Evolutionary conservation across 768 basidiomycete genomes (phyloP).

Genomic region (Collybiopsis confluens): DNA sequence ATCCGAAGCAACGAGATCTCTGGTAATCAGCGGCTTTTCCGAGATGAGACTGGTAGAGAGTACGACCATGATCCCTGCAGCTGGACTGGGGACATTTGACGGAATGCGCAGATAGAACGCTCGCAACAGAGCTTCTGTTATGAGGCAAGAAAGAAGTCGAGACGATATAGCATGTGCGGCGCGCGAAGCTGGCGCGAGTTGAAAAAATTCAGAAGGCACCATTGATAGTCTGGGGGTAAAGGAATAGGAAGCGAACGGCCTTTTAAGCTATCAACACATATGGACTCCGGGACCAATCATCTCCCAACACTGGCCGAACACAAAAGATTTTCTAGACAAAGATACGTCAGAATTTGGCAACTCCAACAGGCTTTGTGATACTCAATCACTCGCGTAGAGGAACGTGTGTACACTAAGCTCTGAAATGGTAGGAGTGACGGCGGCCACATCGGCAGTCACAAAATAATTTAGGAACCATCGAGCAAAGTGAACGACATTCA

Average conservation of each 20-base stretch:
- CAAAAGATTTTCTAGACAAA: background rate
- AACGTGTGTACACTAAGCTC: no score
- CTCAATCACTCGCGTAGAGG: no score
- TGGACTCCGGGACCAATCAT: constrained; percentile 3
- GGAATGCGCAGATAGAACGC: constrained; percentile 35
- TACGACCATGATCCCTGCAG: constrained; percentile 32
- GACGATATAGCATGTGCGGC: constrained; percentile 45
- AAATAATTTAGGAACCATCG: no score
- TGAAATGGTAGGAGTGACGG: no score
- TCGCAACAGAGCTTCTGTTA: constrained; percentile 42
- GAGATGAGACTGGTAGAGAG: constrained; percentile 32
- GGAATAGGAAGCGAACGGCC: background rate
- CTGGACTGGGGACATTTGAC: constrained; percentile 14
- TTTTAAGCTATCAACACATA: background rate
- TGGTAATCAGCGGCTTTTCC: constrained; percentile 26
- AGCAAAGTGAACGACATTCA: no score
- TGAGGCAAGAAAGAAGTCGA: constrained; percentile 44
- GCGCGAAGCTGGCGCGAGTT: constrained; percentile 28
- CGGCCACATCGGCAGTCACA: no score
- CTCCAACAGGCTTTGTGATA: background rate
- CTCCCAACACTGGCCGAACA: background rate
- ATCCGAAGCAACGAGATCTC: constrained; percentile 33
- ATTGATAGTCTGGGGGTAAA: background rate
- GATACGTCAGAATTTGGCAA: background rate
- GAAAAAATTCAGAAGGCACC: background rate